A percentile compares a stretch with the other conserved stretches of the same genome.
Conservation (phyloP, 2,329 filamentous ascomycete species). For the Diaporthe sp. region DNA sequence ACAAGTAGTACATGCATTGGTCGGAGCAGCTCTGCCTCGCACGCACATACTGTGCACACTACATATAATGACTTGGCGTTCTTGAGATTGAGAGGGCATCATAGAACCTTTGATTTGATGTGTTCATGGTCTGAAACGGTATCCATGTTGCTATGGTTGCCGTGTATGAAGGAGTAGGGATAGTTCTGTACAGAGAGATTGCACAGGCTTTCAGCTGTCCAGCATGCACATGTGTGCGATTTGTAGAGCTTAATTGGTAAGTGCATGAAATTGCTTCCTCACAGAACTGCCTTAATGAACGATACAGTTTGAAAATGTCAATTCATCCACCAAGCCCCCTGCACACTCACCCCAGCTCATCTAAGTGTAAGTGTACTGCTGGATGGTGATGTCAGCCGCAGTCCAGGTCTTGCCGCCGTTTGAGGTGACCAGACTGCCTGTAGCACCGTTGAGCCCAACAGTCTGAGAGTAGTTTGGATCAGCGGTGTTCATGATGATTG, state of each 20-base stretch:
- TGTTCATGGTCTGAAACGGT: neutral
- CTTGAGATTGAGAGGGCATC: neutral
- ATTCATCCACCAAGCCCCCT: neutral
- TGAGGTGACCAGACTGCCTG: conserved; percentile 44
- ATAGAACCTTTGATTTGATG: neutral
- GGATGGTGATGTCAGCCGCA: conserved; percentile 19
- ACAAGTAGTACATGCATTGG: too few species aligned
- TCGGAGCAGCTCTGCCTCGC: too few species aligned
- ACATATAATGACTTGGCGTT: too few species aligned
- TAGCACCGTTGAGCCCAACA: conserved; percentile 48
- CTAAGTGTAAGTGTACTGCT: conserved; percentile 3
- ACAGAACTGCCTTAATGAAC: neutral
- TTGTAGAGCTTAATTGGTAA: neutral
- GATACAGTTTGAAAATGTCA: neutral
- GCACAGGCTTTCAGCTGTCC: neutral
- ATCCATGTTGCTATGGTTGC: neutral
- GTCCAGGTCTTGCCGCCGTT: conserved; percentile 15
- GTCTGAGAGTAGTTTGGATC: conserved; percentile 58
- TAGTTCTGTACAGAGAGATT: neutral
- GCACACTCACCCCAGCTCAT: neutral
- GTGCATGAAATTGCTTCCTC: neutral
- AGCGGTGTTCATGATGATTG: conserved; percentile 48
- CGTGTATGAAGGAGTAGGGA: neutral
- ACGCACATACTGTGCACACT: too few species aligned
- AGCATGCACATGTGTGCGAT: neutral